Evolutionary conservation across 257 asterid species (phyloP).

Genomic region (Sherardia arvensis): DNA sequence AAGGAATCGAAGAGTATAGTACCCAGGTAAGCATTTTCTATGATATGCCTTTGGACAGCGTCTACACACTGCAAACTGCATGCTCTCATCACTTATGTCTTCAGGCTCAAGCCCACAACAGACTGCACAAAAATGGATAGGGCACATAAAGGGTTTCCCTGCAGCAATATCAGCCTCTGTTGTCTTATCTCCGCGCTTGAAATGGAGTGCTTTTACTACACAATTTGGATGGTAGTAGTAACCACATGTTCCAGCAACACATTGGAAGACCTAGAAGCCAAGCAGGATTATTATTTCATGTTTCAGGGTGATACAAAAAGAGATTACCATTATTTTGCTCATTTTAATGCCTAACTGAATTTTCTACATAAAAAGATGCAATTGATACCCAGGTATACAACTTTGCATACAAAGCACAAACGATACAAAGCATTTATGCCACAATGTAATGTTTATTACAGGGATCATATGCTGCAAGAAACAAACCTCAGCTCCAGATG

Average conservation of each 20-base stretch:
- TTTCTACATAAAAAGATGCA: not conserved
- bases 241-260: constrained; percentile 86
- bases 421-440: not conserved
- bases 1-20: constrained; percentile 22
- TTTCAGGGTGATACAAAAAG: not conserved
- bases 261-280: constrained; percentile 66
- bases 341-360: not conserved
- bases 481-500: constrained; percentile 66
- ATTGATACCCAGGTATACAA: not conserved
- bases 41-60: constrained; percentile 95
- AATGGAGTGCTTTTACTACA: constrained; percentile 61
- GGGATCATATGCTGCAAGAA: not conserved
- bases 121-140: constrained; percentile 58
- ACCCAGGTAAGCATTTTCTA: constrained; percentile 90
- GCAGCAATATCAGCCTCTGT: constrained; percentile 49
- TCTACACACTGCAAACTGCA: constrained; percentile 93
- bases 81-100: constrained; percentile 30
- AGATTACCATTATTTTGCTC: not conserved
- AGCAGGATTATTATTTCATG: constrained; percentile 3
- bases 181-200: constrained; percentile 35
- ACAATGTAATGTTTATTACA: not conserved
- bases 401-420: not conserved
- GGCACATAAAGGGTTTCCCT: constrained; percentile 78
- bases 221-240: constrained; percentile 81
- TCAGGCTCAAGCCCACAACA: constrained; percentile 68